Percentiles rank a stretch among this genome's conserved stretches.
phyloP scores from a whole-genome alignment of 164 flowering plant genomes.

The Stephania cephalantha region DNA sequence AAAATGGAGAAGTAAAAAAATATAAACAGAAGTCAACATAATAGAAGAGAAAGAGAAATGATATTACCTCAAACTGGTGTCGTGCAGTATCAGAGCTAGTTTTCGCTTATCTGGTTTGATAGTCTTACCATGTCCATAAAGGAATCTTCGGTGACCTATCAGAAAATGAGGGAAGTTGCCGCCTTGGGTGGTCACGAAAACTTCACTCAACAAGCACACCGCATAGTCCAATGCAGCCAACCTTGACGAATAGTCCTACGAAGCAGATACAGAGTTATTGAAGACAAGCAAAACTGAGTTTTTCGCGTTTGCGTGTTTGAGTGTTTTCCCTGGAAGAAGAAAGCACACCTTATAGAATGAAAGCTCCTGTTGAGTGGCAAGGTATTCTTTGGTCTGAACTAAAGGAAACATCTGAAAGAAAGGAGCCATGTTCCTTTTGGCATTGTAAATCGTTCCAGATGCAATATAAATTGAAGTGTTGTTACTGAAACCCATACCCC shows the following conservation, averaged over 20 bases:
- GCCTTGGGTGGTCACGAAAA: conserved; percentile 91
- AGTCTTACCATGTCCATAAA: conserved; percentile 85
- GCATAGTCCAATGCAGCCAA: conserved; percentile 89
- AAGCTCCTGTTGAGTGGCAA: conserved; percentile 63
- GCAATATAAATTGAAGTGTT: conserved; percentile 71
- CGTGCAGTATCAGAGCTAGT: conserved; percentile 56
- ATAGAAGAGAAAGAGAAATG: not conserved
- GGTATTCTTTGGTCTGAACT: conserved; percentile 63
- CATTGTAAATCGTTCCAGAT: conserved; percentile 66
- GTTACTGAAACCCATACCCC: conserved; percentile 82
- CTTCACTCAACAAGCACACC: conserved; percentile 79
- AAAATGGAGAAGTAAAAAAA: too few species aligned
- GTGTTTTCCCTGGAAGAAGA: not conserved
- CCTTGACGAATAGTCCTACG: conserved; percentile 76
- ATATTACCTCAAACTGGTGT: conserved; percentile 53
- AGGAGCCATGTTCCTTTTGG: conserved; percentile 54
- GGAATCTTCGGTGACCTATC: conserved; percentile 80
- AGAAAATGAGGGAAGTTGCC: conserved; percentile 95
- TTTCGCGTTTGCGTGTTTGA: too few species aligned
- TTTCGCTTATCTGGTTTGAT: conserved; percentile 75
- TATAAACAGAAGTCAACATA: not conserved
- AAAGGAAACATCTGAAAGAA: conserved; percentile 65
- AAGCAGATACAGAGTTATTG: not conserved
- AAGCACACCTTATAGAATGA: conserved; percentile 46
- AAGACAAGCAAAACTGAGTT: not conserved